Conservation (phyloP, 2,329 filamentous ascomycete species). For the Sporothrix pallida region DNA sequence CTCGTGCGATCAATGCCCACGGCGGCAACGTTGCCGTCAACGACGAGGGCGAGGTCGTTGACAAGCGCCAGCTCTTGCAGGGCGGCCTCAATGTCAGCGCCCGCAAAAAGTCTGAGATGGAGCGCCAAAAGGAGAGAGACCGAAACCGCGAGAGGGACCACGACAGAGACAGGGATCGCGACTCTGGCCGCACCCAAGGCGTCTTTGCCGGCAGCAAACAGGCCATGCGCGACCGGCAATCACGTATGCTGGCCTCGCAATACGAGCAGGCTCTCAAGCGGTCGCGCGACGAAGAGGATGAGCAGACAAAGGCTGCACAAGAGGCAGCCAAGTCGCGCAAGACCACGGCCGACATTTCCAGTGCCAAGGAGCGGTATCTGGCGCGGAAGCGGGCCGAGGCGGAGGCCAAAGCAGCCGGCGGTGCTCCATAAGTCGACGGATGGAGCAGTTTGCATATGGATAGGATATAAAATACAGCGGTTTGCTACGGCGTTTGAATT, state of each 20-base stretch:
- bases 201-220: slow-evolving; percentile 60
- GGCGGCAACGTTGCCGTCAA: slow-evolving; percentile 71
- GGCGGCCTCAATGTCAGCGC: slow-evolving; percentile 76
- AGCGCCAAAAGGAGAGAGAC: slow-evolving; percentile 33
- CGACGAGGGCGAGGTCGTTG: slow-evolving; percentile 81
- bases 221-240: slow-evolving; percentile 76
- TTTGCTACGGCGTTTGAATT: neutral
- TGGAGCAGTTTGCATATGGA: neutral
- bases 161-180: neutral
- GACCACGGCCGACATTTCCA: slow-evolving; percentile 75
- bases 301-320: slow-evolving; percentile 66
- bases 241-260: slow-evolving; percentile 78
- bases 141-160: slow-evolving; percentile 16
- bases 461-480: too few species aligned
- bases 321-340: slow-evolving; percentile 76
- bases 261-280: slow-evolving; percentile 75
- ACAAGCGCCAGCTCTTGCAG: slow-evolving; percentile 78
- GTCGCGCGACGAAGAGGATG: slow-evolving; percentile 71
- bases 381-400: slow-evolving; percentile 77
- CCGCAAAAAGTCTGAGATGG: slow-evolving; percentile 61
- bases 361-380: slow-evolving; percentile 79
- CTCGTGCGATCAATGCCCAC: slow-evolving; percentile 68
- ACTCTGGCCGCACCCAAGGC: slow-evolving; percentile 41
- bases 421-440: neutral
- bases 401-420: slow-evolving; percentile 61